A percentile compares a stretch with the other conserved stretches of the same genome.
These are phyloP conservation scores for Vararia minispora DNA, from an alignment of 768 basidiomycete genomes.

Conservation along the genomic window DNA sequence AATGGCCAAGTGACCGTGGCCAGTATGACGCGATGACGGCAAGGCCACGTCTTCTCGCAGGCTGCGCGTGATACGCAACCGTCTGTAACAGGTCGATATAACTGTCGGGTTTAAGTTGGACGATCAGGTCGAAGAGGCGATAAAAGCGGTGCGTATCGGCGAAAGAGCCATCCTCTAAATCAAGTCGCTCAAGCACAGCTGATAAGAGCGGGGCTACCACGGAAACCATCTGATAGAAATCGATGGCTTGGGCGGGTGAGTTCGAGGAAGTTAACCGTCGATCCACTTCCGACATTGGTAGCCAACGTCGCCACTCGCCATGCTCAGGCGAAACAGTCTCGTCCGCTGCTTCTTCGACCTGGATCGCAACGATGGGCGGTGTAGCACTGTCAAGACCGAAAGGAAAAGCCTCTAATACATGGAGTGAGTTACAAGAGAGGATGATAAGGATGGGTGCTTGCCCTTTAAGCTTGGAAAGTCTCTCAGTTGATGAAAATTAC, in stretches of 20 bases:
- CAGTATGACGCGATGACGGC: constrained; percentile 48
- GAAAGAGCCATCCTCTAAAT: constrained; percentile 22
- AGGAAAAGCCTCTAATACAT: not conserved
- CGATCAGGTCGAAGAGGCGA: constrained; percentile 41
- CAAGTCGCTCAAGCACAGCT: constrained; percentile 47
- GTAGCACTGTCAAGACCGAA: not conserved
- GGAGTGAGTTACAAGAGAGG: not conserved
- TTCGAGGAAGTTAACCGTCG: constrained; percentile 31
- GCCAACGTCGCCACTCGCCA: constrained; percentile 16
- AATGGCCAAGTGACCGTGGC: constrained; percentile 62
- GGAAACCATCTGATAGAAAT: constrained; percentile 50
- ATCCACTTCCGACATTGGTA: constrained; percentile 6
- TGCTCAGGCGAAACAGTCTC: not conserved
- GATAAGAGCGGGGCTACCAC: constrained; percentile 53
- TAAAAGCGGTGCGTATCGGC: constrained; percentile 38
- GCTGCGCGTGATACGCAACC: constrained; percentile 51
- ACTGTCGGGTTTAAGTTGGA: constrained; percentile 50
- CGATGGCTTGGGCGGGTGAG: constrained; percentile 42
- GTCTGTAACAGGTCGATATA: constrained; percentile 65
- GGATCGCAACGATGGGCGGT: constrained; percentile 12
- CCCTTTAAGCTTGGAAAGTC: not conserved
- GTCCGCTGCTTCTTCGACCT: constrained; percentile 12
- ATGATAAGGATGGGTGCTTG: not conserved
- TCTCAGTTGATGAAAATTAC: constrained; percentile 17
- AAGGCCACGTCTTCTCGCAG: constrained; percentile 43